Evolutionary conservation across 257 asterid genomes (phyloP).

Genomic region (Solanum chaucha): DNA sequence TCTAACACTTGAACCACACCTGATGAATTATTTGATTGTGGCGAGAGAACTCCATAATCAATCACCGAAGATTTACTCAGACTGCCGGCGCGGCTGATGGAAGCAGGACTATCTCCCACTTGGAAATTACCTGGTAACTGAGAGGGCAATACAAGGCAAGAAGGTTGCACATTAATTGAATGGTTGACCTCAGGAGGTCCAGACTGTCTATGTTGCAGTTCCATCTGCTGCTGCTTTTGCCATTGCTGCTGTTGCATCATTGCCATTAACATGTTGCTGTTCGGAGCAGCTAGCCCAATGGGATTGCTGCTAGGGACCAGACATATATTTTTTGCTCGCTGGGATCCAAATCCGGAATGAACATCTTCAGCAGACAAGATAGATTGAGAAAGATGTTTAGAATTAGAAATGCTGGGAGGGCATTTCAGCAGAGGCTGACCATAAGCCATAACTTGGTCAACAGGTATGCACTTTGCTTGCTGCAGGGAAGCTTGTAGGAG

Average conservation of each 20-base stretch:
- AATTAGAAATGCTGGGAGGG: constrained; percentile 30
- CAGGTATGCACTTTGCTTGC: constrained; percentile 35
- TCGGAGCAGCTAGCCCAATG: constrained; percentile 21
- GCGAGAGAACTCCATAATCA: constrained; percentile 24
- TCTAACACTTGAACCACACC: constrained; percentile 29
- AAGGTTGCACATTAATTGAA: constrained; percentile 56
- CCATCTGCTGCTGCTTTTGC: constrained; percentile 12
- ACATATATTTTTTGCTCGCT: constrained; percentile 35
- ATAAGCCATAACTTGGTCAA: constrained; percentile 40
- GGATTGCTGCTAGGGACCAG: constrained; percentile 22
- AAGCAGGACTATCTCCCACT: constrained; percentile 28
- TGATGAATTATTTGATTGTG: constrained; percentile 32
- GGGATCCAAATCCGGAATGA: constrained; percentile 30
- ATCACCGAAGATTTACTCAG: constrained; percentile 20
- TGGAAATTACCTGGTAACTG: constrained; percentile 42
- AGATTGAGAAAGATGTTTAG: constrained; percentile 35
- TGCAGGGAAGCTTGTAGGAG: constrained; percentile 45
- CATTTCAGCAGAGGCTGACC: constrained; percentile 49
- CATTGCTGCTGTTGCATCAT: constrained; percentile 34
- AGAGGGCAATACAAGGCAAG: constrained; percentile 70
- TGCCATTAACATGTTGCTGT: constrained; percentile 26
- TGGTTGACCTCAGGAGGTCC: constrained; percentile 22
- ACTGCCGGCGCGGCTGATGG: constrained; percentile 26
- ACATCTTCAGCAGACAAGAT: constrained; percentile 22
- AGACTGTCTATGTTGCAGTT: constrained; percentile 31